phyloP scores from a whole-genome alignment of 2,329 filamentous ascomycete genomes.

The Hypomyces perniciosus region DNA sequence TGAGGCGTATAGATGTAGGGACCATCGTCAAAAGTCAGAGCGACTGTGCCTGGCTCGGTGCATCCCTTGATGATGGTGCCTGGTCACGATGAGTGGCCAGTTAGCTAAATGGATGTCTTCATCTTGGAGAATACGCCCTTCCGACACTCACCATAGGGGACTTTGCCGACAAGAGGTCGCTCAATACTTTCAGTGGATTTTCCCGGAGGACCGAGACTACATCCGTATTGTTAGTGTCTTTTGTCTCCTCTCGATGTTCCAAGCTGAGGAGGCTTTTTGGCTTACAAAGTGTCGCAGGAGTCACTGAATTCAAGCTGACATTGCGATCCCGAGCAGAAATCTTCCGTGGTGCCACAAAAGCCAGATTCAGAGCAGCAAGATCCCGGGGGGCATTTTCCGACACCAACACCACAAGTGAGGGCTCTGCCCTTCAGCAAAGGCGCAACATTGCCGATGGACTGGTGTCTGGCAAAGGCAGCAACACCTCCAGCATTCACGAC shows the following conservation, averaged over 20 bases:
- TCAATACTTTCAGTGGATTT: slow-evolving; percentile 25
- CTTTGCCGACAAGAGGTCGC: slow-evolving; percentile 27
- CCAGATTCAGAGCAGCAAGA: slow-evolving; percentile 33
- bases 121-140: background rate
- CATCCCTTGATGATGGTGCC: slow-evolving; percentile 32
- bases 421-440: background rate
- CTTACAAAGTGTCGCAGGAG: slow-evolving; percentile 37
- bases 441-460: background rate
- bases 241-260: background rate
- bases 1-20: slow-evolving; percentile 36
- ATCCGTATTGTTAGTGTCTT: background rate
- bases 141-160: slow-evolving; percentile 31
- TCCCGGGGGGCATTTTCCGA: slow-evolving; percentile 28
- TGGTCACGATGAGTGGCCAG: slow-evolving; percentile 7
- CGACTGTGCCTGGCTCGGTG: slow-evolving; percentile 30
- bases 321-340: slow-evolving; percentile 32
- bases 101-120: background rate
- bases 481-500: background rate
- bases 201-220: slow-evolving; percentile 28
- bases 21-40: slow-evolving; percentile 44
- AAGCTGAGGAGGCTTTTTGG: background rate
- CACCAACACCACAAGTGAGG: slow-evolving; percentile 26
- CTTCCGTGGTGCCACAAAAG: slow-evolving; percentile 30
- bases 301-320: slow-evolving; percentile 36
- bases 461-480: background rate